Percentiles rank a stretch among this genome's conserved stretches.
These are phyloP conservation scores for Paramecium pentaurelia DNA, from an alignment of 73 alveolate species.

Conservation along the genomic window DNA sequence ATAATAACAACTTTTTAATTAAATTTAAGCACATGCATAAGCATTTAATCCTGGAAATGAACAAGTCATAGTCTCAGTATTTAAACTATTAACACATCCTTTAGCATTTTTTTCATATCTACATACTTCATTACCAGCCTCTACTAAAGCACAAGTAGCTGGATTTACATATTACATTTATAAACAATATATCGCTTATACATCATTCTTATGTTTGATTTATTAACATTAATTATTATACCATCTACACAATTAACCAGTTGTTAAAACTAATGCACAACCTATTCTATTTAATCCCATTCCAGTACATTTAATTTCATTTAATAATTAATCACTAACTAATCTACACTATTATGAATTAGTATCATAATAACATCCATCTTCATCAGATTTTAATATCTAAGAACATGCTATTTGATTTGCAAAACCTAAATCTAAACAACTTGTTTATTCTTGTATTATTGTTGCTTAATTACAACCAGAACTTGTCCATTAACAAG, in stretches of 20 bases:
- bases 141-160: conserved; percentile 6
- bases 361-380: not conserved
- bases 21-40: not conserved
- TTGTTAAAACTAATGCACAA: not conserved
- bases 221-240: not conserved
- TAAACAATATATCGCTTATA: not conserved
- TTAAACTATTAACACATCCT: conserved; percentile 13
- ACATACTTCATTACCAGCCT: not conserved
- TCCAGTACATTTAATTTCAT: not conserved
- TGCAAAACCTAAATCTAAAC: not conserved
- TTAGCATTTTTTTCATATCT: not conserved
- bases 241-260: conserved; percentile 20
- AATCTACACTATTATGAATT: not conserved
- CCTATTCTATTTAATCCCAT: conserved; percentile 21
- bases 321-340: not conserved
- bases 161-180: not conserved
- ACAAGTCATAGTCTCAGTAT: not conserved
- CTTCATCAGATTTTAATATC: not conserved
- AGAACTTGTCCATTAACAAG: conserved; percentile 16
- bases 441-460: not conserved
- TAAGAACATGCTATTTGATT: not conserved
- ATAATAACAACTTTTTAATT: not conserved
- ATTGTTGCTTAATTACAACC: not conserved
- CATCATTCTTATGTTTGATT: not conserved
- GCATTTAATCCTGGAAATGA: not conserved